These are phyloP conservation scores for Penicillium sp. DNA, from an alignment of 2,329 filamentous ascomycete species.

Conservation along the genomic window DNA sequence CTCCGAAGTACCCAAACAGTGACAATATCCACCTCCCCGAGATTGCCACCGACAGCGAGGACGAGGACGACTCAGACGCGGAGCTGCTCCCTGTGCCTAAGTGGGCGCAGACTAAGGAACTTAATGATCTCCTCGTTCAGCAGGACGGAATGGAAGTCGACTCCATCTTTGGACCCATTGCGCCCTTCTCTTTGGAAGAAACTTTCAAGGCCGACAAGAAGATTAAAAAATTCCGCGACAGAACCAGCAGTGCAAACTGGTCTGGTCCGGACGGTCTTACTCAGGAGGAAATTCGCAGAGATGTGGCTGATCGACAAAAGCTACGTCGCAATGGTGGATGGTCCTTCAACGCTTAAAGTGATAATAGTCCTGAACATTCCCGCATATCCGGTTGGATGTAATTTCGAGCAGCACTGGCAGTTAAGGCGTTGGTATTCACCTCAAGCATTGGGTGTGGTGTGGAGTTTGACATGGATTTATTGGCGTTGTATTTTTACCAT, in stretches of 20 bases:
- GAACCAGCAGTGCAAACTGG: conserved; percentile 96
- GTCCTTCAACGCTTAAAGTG: conserved; percentile 55
- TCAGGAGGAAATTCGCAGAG: conserved; percentile 80
- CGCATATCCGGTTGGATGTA: neutral
- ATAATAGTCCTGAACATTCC: neutral
- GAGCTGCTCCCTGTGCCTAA: conserved; percentile 67
- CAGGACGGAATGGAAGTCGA: conserved; percentile 77
- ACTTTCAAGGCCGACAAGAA: conserved; percentile 91
- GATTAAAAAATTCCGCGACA: conserved; percentile 81
- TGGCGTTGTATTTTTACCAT: conserved; percentile 16
- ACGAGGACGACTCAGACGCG: conserved; percentile 67
- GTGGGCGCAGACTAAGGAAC: conserved; percentile 87
- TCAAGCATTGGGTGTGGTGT: conserved; percentile 12
- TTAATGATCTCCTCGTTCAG: conserved; percentile 71
- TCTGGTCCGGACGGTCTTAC: conserved; percentile 77
- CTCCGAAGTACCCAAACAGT: conserved; percentile 83
- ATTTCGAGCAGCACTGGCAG: conserved; percentile 7
- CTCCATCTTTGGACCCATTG: conserved; percentile 88
- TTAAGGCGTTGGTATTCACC: conserved; percentile 6
- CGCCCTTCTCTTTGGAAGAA: conserved; percentile 90
- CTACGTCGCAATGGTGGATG: conserved; percentile 82
- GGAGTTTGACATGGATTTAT: conserved; percentile 3
- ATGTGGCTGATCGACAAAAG: conserved; percentile 75
- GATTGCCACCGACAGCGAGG: conserved; percentile 91
- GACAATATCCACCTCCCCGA: conserved; percentile 91